phyloP scores from a whole-genome alignment of 2,329 filamentous ascomycete genomes.

The Exophiala xenobiotica region DNA sequence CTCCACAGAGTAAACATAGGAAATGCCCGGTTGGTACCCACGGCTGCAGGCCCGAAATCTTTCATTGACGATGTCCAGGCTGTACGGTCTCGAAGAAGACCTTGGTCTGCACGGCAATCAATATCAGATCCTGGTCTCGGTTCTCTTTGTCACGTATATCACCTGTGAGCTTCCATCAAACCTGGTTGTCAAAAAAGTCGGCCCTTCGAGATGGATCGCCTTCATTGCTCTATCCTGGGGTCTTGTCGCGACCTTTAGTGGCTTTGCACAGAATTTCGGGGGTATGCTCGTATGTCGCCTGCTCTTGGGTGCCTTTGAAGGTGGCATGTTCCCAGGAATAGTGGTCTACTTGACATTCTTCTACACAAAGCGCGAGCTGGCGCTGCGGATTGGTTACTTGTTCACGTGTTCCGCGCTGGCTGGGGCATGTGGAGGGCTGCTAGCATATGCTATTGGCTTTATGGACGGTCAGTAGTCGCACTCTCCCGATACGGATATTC shows the following conservation, averaged over 20 bases:
- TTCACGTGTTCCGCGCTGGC: background rate
- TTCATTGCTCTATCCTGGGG: conserved; percentile 41
- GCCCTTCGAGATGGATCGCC: conserved; percentile 53
- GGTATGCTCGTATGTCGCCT: conserved; percentile 27
- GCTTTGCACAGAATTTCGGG: conserved; percentile 29
- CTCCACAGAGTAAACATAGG: conserved; percentile 44
- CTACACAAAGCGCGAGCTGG: background rate
- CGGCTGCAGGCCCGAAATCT: background rate
- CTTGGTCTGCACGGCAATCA: conserved; percentile 4
- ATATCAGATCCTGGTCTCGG: conserved; percentile 57
- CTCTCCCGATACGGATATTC: background rate
- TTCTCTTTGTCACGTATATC: conserved; percentile 63
- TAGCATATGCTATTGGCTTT: conserved; percentile 14
- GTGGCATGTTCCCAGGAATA: conserved; percentile 24
- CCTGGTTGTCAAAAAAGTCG: conserved; percentile 44
- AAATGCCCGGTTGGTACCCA: conserved; percentile 38
- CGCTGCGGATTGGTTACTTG: background rate
- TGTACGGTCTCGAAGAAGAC: conserved; percentile 35
- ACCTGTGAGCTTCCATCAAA: conserved; percentile 38
- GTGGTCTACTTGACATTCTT: conserved; percentile 1
- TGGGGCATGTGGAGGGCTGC: conserved; percentile 13
- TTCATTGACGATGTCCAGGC: conserved; percentile 1
- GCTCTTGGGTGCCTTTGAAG: conserved; percentile 64
- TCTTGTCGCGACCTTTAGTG: conserved; percentile 38
- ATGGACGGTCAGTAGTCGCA: background rate